phyloP scores from a whole-genome alignment of 306 rosid genomes.

The Gastrolobium bilobum region DNA sequence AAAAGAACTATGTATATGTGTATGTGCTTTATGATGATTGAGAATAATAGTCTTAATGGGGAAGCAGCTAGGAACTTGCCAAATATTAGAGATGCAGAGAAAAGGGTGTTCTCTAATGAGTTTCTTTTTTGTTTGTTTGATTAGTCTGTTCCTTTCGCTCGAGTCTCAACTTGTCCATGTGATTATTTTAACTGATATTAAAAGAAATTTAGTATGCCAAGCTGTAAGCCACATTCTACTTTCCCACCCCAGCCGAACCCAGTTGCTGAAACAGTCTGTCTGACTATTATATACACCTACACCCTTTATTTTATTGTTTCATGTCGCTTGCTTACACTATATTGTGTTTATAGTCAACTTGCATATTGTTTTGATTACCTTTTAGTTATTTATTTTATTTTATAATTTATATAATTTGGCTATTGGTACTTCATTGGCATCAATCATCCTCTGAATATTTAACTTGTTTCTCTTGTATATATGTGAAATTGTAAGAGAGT shows the following conservation, averaged over 20 bases:
- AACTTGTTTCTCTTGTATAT: constrained; percentile 11
- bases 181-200: constrained; percentile 32
- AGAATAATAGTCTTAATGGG: background rate
- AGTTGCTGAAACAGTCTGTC: constrained; percentile 49
- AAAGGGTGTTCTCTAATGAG: constrained; percentile 8
- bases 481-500: constrained; percentile 27
- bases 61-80: constrained; percentile 26
- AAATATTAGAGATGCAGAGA: constrained; percentile 31
- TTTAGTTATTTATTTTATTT: no score
- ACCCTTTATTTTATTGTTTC: constrained; percentile 46
- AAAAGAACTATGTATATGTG: background rate
- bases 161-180: constrained; percentile 47
- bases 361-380: constrained; percentile 11
- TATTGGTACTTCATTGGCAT: constrained; percentile 12
- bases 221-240: constrained; percentile 58
- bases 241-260: constrained; percentile 51
- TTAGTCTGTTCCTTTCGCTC: constrained; percentile 39
- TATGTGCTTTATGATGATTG: constrained; percentile 16
- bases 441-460: constrained; percentile 15
- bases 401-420: constrained; percentile 23
- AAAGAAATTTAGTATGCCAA: constrained; percentile 53
- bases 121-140: constrained; percentile 33
- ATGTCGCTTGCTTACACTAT: background rate
- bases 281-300: constrained; percentile 18
- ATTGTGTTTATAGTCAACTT: constrained; percentile 48